Base-by-base conservation (phyloP, 371 early-diverging fungal species). In the Entomophthora muscae region DNA sequence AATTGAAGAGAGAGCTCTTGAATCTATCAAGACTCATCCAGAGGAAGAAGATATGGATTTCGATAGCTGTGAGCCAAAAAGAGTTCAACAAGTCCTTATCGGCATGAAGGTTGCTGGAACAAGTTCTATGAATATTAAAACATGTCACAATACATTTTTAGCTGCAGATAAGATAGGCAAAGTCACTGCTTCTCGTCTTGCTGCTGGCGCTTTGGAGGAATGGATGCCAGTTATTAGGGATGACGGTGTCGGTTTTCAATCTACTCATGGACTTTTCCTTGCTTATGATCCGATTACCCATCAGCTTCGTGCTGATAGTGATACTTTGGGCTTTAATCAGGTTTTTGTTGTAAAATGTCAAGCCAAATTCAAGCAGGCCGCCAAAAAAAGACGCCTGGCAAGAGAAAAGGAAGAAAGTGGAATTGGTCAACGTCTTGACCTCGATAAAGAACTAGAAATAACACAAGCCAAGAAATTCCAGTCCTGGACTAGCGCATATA, bases 161-260 rank as follows among this genome's bases (percentile, higher is more conserved):
- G 76, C 85, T 33, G 76, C 81, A 12, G 93, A 92, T 77, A 88
- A 89, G 64, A 81, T 89, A 72, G 93, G 91, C 1, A 78, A 85
- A 3, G 88, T 89, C 0, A 64, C 79, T 1, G 80, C 81, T 24
- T 75, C 81, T 13, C 68, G 75, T 30, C 89, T 89, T 66, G 93
- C 91, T 0, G 84, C 87, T 32, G 88, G 90, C 0, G 83, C 83
- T 10, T 73, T 78, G 52, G 91, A 92, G 67, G 89, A 87, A 68
- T 90, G 89, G 89, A 76, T 78, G 23, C 78, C 79, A 3, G 70
- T 82, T 2, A 66, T 88, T 7, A 69, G 73, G n/a, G 86, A 85
- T 1, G 86, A 85, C 54, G 92, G 90, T 0, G 67, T 85, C 22
- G 83, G 82, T 3, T 75, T 89, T 24, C 80, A 86, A 70, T 82